phyloP scores from a whole-genome alignment of 2,329 filamentous ascomycete genomes.

The Tolypocladium sp. region DNA sequence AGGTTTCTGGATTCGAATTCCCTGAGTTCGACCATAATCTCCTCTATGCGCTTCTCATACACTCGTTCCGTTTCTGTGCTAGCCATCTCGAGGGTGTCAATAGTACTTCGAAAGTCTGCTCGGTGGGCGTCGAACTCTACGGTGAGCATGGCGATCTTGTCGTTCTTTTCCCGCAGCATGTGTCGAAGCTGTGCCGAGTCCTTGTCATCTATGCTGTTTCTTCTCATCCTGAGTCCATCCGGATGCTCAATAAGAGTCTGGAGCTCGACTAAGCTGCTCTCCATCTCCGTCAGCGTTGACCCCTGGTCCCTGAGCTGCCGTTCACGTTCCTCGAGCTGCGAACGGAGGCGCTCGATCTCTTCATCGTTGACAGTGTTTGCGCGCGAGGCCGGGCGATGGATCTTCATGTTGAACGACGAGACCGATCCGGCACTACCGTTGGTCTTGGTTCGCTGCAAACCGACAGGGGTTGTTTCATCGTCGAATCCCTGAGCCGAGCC shows the following conservation, averaged over 20 bases:
- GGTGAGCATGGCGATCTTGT: slow-evolving; percentile 88
- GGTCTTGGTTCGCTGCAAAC: slow-evolving; percentile 40
- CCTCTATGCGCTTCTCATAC: slow-evolving; percentile 87
- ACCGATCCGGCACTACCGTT: slow-evolving; percentile 46
- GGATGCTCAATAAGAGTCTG: slow-evolving; percentile 56
- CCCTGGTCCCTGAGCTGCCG: slow-evolving; percentile 84
- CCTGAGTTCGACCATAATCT: slow-evolving; percentile 72
- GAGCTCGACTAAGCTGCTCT: slow-evolving; percentile 74
- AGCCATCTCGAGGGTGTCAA: slow-evolving; percentile 91
- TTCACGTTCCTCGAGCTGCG: slow-evolving; percentile 75
- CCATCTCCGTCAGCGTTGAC: slow-evolving; percentile 77
- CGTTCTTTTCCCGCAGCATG: slow-evolving; percentile 89
- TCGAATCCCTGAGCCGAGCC: slow-evolving; percentile 43
- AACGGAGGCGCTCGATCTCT: slow-evolving; percentile 63
- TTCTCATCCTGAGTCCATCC: slow-evolving; percentile 30
- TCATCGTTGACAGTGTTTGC: slow-evolving; percentile 51
- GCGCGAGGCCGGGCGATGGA: slow-evolving; percentile 40
- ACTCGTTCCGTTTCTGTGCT: slow-evolving; percentile 93
- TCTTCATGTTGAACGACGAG: slow-evolving; percentile 44
- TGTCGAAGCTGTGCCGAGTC: slow-evolving; percentile 70
- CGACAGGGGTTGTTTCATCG: slow-evolving; percentile 47
- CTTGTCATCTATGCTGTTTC: slow-evolving; percentile 52
- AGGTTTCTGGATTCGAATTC: slow-evolving; percentile 75
- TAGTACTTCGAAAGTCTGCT: slow-evolving; percentile 92
- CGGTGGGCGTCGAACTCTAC: slow-evolving; percentile 91